Base-by-base conservation (phyloP, 371 early-diverging fungal genomes). In the Polyrhizophydium stewartii region DNA sequence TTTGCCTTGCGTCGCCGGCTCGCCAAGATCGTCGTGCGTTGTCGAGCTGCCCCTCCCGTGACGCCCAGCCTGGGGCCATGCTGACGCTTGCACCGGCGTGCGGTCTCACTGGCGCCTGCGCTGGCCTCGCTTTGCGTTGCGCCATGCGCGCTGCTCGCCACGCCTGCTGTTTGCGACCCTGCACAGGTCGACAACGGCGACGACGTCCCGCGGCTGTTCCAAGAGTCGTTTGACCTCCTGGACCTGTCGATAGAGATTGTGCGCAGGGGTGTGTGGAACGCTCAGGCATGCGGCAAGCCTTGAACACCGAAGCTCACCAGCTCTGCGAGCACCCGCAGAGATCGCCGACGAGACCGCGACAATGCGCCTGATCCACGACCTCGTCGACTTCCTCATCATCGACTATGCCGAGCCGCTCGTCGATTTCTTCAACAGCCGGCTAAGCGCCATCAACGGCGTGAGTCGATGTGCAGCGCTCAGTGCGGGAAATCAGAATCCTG, bases 321-420 rank as follows among this genome's bases (percentile, higher is more conserved):
- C 43, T 43, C 43, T 6, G 35, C 35, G 3, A 7, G 7, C 35
- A 3, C 7, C 3, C 35, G 3, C 35, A 35, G 35, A 35, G 22
- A n/a, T 61, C 28, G 61, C 55, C 47, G 72, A 72, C 45, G 37
- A 46, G 17, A 25, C 56, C 3, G 28, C 66, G 10, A 37, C 68
- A 1, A 59, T 72, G 22, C 30, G 35, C 13, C 35, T 72, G 58
- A 67, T 88, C 3, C 89, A 89, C 63, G 91, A 91, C 56, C 56
- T 89, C 9, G 57, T 87, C 37, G 89, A 90, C 38, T 66, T 77
- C 12, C 80, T 88, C 22, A 86, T 88, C 0, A 82, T 88, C 22
- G 69, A 65, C n/a, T 76, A 74, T 7, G 78, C 82, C 57, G 84
- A 82, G 58, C 63, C 67, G 25, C 62, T 91, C 1, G 86, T 89